These are phyloP conservation scores for Pythium pyrilobum DNA, from an alignment of 352 stramenopile species.

Conservation along the genomic window DNA sequence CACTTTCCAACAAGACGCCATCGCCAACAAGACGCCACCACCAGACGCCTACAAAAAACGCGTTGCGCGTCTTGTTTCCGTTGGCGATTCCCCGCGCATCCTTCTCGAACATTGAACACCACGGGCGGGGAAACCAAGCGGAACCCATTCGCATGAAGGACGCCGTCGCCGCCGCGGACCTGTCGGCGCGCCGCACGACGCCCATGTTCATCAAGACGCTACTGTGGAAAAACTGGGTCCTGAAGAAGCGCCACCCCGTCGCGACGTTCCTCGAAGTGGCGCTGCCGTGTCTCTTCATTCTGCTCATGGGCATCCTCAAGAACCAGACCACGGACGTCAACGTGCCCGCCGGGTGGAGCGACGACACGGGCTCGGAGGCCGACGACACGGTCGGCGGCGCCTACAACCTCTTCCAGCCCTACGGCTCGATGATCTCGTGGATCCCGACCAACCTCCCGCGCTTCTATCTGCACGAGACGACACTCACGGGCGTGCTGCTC, in stretches of 20 bases:
- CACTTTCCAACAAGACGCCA: not conserved
- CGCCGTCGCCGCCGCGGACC: not conserved
- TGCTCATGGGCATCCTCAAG: constrained; percentile 56
- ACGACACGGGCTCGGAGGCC: constrained; percentile 11
- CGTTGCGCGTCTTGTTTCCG: too few relatives aligned
- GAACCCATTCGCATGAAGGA: not conserved
- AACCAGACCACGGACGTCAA: constrained; percentile 33
- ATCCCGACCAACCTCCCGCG: constrained; percentile 29
- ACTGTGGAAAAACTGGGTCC: constrained; percentile 64
- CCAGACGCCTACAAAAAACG: too few relatives aligned
- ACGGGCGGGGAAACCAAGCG: not conserved
- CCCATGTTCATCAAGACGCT: constrained; percentile 29
- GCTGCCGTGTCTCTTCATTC: constrained; percentile 54
- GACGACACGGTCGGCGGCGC: constrained; percentile 29
- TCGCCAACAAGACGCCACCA: not conserved
- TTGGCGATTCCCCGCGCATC: too few relatives aligned
- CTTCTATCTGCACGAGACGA: constrained; percentile 51
- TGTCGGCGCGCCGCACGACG: constrained; percentile 21
- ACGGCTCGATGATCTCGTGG: constrained; percentile 23
- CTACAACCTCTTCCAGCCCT: constrained; percentile 51
- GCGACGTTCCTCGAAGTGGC: constrained; percentile 47
- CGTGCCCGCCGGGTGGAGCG: constrained; percentile 49
- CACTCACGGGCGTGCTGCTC: constrained; percentile 45
- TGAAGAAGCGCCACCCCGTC: constrained; percentile 53
- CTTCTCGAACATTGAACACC: not conserved